Conservation (phyloP, 164 flowering plant genomes). For the grape (Vitis vinifera) region ASM3070453v1 NC_081819.1:17654001-17654500, state of each 20-base stretch:
- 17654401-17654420: constrained; percentile 63
- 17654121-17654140: constrained; percentile 68
- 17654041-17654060: not conserved
- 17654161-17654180: constrained; percentile 57
- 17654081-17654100: constrained; percentile 62
- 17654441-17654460: constrained; percentile 40
- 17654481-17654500: constrained; percentile 56
- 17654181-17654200: constrained; percentile 51
- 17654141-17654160: constrained; percentile 64
- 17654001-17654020: no score
- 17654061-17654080: not conserved
- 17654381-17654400: constrained; percentile 59
- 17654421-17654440: constrained; percentile 42
- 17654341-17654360: constrained; percentile 50
- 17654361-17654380: constrained; percentile 56
- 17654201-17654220: constrained; percentile 63
- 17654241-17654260: constrained; percentile 56
- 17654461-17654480: constrained; percentile 37
- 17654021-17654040: no score
- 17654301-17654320: constrained; percentile 66
- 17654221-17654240: constrained; percentile 66
- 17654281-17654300: constrained; percentile 67
- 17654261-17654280: constrained; percentile 68
- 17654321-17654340: constrained; percentile 53
- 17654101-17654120: constrained; percentile 61